Base-by-base conservation (phyloP, 805 yeast species). In the Teunomyces gatunensis region DNA sequence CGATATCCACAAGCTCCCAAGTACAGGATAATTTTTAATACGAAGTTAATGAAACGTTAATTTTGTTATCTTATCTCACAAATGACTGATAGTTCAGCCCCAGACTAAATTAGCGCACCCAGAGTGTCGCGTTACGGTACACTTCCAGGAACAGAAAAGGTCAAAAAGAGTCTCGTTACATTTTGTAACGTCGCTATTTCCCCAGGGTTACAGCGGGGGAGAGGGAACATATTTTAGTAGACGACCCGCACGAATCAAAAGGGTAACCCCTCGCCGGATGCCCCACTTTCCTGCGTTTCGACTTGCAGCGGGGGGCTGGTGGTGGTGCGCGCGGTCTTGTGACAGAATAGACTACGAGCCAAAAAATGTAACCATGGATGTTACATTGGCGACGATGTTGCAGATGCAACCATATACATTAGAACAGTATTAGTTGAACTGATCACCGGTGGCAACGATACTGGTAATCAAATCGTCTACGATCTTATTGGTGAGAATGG, bases 401-500 rank as follows among this genome's bases (percentile, higher is more conserved):
- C 34, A 32, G 34, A 6, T 32, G 34, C 34, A 32, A 32, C 34
- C 34, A 32, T 10, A 18, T 18, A 18, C 20, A 18, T 18, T 18
- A 18, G 3, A 18, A 18, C n/a, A 18, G 20, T 18, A 18, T 18
- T 18, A 18, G 20, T 37, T 21, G 25, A 6, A 39, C 27, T 40
- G 44, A 7, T 42, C 18, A 17, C 45, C 45, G n/a, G 39, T 17
- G 7, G 36, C 37, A 6, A 64, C 55, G 12, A 73, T 70, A 33
- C 63, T 57, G 17, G 48, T 54, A 21, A 72, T 58, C 54, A 73
- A 63, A 46, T 71, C 71, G 42, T 71, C 75, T 13, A 71, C 57
- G 6, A 69, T 58, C 13, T 46, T 30, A 40, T 64, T 69, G 13
- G 69, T 67, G 47, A 74, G 60, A 13, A 69, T 69, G 1, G 96